Evolutionary conservation across 495 filamentous ascomycete genomes (phyloP).

Genomic region (Penicillium paradoxum): DNA sequence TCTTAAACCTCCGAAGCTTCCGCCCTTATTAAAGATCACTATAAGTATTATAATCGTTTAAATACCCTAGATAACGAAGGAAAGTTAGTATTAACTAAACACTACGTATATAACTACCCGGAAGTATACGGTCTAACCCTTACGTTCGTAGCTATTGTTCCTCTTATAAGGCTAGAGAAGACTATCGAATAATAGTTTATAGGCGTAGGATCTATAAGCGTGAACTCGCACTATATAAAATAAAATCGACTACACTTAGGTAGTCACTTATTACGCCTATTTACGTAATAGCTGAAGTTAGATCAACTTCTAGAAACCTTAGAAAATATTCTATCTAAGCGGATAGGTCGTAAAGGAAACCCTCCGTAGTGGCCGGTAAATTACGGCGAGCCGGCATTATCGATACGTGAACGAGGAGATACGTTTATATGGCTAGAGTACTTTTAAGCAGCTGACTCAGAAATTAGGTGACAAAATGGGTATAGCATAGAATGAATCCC

Average conservation of each 20-base stretch:
- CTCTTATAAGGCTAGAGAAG: slow-evolving; percentile 3
- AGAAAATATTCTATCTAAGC: neutral
- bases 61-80: slow-evolving; percentile 3
- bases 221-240: neutral
- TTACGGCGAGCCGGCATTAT: neutral
- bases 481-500: slow-evolving; percentile 1
- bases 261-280: neutral
- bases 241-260: neutral
- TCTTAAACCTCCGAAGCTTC: slow-evolving; percentile 2
- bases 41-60: neutral
- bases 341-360: neutral
- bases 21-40: slow-evolving; percentile 4
- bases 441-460: neutral
- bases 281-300: neutral
- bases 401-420: slow-evolving; percentile 1
- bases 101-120: neutral
- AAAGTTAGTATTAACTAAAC: slow-evolving; percentile 2
- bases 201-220: neutral
- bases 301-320: neutral
- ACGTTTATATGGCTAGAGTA: neutral
- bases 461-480: neutral
- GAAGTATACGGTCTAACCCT: neutral
- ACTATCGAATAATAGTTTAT: neutral
- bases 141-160: neutral
- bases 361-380: neutral